Base-by-base conservation (phyloP, 805 yeast species). In the Candida orba region DNA sequence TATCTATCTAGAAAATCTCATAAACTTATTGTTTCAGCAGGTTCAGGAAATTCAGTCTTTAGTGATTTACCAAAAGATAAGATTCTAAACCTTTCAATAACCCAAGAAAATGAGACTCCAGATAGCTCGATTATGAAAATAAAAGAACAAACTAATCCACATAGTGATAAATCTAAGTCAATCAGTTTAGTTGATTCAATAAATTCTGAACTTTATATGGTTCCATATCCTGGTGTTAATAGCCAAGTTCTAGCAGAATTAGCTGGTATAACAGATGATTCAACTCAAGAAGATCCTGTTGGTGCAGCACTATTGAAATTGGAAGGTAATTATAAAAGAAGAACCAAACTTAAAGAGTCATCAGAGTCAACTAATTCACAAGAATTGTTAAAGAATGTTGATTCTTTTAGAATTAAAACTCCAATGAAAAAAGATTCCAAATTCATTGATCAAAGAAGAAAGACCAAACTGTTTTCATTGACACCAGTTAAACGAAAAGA, bases 181-280 rank as follows among this genome's bases (percentile, higher is more conserved):
- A 36, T 44, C 12, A 42, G 47, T 36, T 29, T 44, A 6, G 24
- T 46, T 17, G 38, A 43, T 9, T 43, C 51, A 29, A 40, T 54
- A 3, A 35, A 46, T 17, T 51, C 59, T 13, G 53, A 50, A 12
- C 54, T 53, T 30, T 49, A 45, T 39, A 41, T 43, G 20, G 39
- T 59, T 23, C 58, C 73, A 18, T 69, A 66, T 45, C 73, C 73
- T 15, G 79, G 79, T 13, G 66, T 73, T 40, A 67, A 75, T 27
- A 63, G 69, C n/a, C 75, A 72, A 4, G 82, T 79, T 2, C 79
- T 84, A 37, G 84, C 83, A 35, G 87, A 81, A 54, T 71, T 89
- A 39, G 95, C 95, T 1, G 84, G 84, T 6, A 78, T 90, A 40
- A 91, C 96, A 0, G 96, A 91, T 59, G 89, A 83, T 38, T 71